Percentiles rank a stretch among this genome's conserved stretches.
Conservation (phyloP, 2,329 filamentous ascomycete genomes). For the Cytospora piceicola region DNA sequence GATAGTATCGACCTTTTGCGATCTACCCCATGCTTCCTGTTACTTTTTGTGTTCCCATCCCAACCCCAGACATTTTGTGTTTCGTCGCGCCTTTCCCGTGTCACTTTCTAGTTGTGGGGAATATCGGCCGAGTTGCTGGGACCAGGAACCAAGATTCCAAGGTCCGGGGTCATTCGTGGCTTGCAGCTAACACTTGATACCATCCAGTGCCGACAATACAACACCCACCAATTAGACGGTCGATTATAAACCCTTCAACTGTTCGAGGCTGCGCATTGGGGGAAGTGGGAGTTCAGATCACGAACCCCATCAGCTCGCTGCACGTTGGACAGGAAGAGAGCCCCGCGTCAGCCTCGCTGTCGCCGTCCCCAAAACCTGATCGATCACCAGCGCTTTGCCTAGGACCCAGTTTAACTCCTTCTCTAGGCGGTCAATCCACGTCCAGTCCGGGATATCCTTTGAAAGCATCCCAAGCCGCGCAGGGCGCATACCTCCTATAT, state of each 20-base stretch:
- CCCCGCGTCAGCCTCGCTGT: conserved; percentile 14
- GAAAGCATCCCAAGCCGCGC: background rate
- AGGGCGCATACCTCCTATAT: conserved; percentile 8
- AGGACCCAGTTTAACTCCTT: conserved; percentile 3
- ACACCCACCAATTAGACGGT: background rate
- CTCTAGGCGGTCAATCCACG: background rate
- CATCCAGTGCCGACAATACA: background rate
- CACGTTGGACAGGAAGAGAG: background rate
- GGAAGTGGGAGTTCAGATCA: background rate
- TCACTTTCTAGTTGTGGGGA: conserved; percentile 7
- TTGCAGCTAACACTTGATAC: conserved; percentile 17
- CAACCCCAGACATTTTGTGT: conserved; percentile 14
- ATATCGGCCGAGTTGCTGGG: conserved; percentile 12
- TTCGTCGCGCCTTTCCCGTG: background rate
- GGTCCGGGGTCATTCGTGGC: conserved; percentile 1
- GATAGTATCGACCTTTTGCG: background rate
- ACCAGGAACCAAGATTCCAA: background rate
- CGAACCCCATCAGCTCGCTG: conserved; percentile 3
- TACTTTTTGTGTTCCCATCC: background rate
- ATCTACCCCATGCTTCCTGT: background rate
- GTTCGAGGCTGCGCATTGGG: conserved; percentile 3
- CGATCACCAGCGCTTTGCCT: background rate
- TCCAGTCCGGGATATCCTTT: background rate
- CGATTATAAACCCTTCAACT: conserved; percentile 2
- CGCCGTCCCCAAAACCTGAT: conserved; percentile 1